Evolutionary conservation across 371 early-diverging fungal species (phyloP).

Genomic region (Zychaea mexicana): DNA sequence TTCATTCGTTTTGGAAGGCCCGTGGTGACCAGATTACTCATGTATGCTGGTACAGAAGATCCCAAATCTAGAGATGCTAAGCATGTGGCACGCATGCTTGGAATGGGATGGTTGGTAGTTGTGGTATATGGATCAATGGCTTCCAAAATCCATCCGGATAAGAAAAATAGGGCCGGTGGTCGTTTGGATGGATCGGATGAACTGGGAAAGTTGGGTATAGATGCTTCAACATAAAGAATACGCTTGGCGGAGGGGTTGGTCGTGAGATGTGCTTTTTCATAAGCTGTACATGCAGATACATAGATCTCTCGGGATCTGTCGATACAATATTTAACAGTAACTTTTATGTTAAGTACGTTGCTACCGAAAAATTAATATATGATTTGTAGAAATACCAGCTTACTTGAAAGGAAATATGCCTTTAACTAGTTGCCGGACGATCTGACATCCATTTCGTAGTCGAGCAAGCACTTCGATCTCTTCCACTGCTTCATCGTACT

Average conservation of each 20-base stretch:
- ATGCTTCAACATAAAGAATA: constrained; percentile 36
- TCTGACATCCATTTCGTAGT: constrained; percentile 42
- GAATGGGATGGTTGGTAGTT: constrained; percentile 57
- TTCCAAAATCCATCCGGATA: constrained; percentile 64
- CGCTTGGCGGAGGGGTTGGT: constrained; percentile 24
- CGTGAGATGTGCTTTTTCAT: constrained; percentile 28
- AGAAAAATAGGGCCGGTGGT: constrained; percentile 41
- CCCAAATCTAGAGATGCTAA: constrained; percentile 58
- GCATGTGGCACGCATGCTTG: constrained; percentile 55
- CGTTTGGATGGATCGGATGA: constrained; percentile 25
- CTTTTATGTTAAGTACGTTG: too few species aligned
- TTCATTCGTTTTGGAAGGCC: constrained; percentile 50
- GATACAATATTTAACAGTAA: neutral
- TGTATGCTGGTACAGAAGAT: constrained; percentile 48
- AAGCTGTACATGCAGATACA: constrained; percentile 35
- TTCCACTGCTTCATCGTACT: constrained; percentile 51
- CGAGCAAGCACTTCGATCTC: constrained; percentile 36
- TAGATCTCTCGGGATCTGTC: constrained; percentile 36
- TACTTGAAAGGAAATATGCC: constrained; percentile 61
- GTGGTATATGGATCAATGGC: constrained; percentile 62
- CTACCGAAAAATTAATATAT: too few species aligned
- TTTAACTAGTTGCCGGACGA: constrained; percentile 48
- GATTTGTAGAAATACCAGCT: constrained; percentile 6
- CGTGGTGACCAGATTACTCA: constrained; percentile 53
- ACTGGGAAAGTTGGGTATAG: constrained; percentile 34